These are phyloP conservation scores for Ceratobasidium sp. DNA, from an alignment of 1,284 basidiomycete genomes.

Conservation along the genomic window DNA sequence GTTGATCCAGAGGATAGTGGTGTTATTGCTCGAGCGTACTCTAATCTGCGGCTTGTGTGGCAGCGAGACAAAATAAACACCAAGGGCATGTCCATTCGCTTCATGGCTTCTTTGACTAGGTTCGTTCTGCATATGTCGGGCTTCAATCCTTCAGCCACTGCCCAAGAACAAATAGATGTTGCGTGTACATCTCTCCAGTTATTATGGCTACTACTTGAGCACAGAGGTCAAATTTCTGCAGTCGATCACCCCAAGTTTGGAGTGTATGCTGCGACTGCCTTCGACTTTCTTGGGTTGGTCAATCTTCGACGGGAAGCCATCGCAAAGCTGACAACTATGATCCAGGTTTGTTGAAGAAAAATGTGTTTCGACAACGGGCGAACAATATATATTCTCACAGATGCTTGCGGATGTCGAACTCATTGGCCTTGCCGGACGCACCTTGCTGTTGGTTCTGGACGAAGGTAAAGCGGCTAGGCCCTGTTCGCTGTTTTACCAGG, in stretches of 20 bases:
- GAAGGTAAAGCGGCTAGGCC: neutral
- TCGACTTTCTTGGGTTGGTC: neutral
- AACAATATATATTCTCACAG: neutral
- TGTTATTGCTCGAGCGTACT: neutral
- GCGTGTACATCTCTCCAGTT: neutral
- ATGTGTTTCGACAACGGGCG: neutral
- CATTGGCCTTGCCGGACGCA: neutral
- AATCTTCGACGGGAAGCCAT: neutral
- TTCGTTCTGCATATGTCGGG: conserved; percentile 5
- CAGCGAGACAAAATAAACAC: neutral
- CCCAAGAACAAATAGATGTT: neutral
- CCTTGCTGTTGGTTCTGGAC: neutral
- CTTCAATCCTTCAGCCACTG: neutral
- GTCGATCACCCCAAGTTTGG: neutral
- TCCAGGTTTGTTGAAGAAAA: neutral
- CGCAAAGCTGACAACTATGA: neutral
- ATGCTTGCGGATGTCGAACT: neutral
- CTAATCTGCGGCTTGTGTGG: neutral
- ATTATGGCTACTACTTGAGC: neutral
- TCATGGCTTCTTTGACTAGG: neutral
- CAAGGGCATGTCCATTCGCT: neutral
- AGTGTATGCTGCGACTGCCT: neutral
- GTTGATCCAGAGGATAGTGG: neutral
- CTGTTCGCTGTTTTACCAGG: neutral
- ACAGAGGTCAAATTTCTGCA: neutral